phyloP scores from a whole-genome alignment of 139 green algal genomes.

The Dunaliella sp. region DNA sequence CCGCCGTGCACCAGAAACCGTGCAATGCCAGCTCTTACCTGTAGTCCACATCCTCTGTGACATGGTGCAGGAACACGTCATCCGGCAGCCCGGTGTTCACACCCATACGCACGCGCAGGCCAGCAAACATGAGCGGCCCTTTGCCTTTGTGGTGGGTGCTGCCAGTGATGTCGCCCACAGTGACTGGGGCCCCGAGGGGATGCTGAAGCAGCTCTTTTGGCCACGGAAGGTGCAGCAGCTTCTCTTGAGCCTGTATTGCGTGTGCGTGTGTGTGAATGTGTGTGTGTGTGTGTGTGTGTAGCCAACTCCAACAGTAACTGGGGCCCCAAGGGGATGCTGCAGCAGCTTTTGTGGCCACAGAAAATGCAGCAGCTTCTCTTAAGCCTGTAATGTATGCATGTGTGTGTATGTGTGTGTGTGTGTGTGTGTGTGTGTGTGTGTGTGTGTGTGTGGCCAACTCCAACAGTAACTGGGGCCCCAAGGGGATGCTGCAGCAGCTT shows the following conservation, averaged over 20 bases:
- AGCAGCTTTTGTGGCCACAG: background rate
- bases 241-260: background rate
- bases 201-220: background rate
- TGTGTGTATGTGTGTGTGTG: no score
- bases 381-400: no score
- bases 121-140: constrained; percentile 35
- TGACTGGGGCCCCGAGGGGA: constrained; percentile 30
- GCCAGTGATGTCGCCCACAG: constrained; percentile 30
- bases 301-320: constrained; percentile 32
- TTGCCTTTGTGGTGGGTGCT: constrained; percentile 20
- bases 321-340: constrained; percentile 22
- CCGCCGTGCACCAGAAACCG: no score
- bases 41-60: constrained; percentile 55
- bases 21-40: no score
- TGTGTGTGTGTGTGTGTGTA: no score
- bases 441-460: no score
- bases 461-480: constrained; percentile 29
- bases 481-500: background rate
- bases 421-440: no score
- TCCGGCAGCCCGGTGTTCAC: constrained; percentile 39
- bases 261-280: no score
- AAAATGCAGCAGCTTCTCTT: background rate
- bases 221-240: background rate
- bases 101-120: constrained; percentile 54
- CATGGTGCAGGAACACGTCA: constrained; percentile 53